Percentiles rank a stretch among this genome's conserved stretches.
Conservation (phyloP, 1,139 yeast species). For the Debaryomyces coudertii region DNA sequence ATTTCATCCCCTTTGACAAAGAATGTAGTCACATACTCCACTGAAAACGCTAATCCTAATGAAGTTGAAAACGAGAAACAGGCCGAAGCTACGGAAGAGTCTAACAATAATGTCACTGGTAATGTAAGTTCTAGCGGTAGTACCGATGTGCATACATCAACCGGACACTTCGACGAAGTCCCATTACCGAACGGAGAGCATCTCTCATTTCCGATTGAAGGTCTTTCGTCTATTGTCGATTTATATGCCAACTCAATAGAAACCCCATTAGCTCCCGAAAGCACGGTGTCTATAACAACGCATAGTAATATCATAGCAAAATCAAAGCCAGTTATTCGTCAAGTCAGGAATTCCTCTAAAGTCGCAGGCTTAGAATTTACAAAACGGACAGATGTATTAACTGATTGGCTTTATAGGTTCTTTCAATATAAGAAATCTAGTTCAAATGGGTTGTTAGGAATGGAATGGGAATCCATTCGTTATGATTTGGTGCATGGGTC, state of each 20-base stretch:
- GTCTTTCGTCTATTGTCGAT: conserved; percentile 18
- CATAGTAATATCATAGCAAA: conserved; percentile 27
- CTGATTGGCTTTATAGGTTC: conserved; percentile 39
- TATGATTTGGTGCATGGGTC: conserved; percentile 43
- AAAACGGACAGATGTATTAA: conserved; percentile 30
- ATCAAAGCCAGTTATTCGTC: conserved; percentile 35
- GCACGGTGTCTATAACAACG: conserved; percentile 23
- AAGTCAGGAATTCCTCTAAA: conserved; percentile 33
- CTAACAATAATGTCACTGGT: background rate
- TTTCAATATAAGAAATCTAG: conserved; percentile 44
- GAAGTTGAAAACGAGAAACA: background rate
- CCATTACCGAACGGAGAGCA: conserved; percentile 12
- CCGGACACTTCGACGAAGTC: conserved; percentile 1
- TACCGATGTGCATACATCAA: background rate
- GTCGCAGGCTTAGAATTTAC: conserved; percentile 35
- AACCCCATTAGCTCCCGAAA: conserved; percentile 16
- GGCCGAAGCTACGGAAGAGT: background rate
- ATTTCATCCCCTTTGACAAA: conserved; percentile 24
- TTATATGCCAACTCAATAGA: conserved; percentile 14
- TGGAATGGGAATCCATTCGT: conserved; percentile 52
- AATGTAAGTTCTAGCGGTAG: background rate
- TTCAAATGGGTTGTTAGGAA: conserved; percentile 43
- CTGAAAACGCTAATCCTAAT: background rate
- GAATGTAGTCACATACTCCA: conserved; percentile 15
- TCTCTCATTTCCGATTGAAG: conserved; percentile 27